Evolutionary conservation across 139 green algal species (phyloP), one percentile per base, ranked within the genome.

Genomic region (Tetraselmis striata): DNA sequence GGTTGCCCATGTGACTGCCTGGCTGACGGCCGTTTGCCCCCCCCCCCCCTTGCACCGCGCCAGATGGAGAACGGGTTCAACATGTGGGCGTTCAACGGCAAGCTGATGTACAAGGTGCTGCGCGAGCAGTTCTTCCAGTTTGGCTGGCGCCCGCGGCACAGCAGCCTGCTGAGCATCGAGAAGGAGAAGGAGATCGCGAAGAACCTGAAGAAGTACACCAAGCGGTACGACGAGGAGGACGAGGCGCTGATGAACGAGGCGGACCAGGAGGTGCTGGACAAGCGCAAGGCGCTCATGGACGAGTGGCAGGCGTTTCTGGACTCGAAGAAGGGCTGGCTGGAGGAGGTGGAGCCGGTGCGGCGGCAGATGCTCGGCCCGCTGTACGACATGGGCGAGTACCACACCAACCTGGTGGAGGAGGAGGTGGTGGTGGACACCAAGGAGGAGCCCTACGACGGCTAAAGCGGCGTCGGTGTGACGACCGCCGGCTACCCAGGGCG

Each of bases 21-120:
- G n/a, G n/a, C n/a, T n/a, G n/a, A n/a, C n/a, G n/a, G n/a, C n/a
- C n/a, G n/a, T n/a, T n/a, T n/a, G n/a, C n/a, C n/a, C n/a, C n/a
- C n/a, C n/a, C n/a, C n/a, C n/a, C n/a, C n/a, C n/a, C n/a, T n/a
- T n/a, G n/a, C n/a, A n/a, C n/a, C n/a, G n/a, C n/a, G n/a, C n/a
- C n/a, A 97, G 81, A 99, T 98, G 95, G 97, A 99, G 89, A 98
- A 99, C 88, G 97, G 97, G 5, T 98, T 95, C 91, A 92, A 94
- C 79, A 83, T 98, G 29, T 99, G 96, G 96, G 92, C 90, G 78
- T 99, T 98, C 90, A 89, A 92, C 28, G 97, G 97, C 30, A 86
- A 92, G 76, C 83, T 92, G 76, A 85, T 99, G 58, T 98, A 98
- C 92, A 90, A 88, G 79, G 59, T 85, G 18, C 80, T 83, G 1